These are phyloP conservation scores for Zymoseptoria pseudotritici DNA, from an alignment of 2,329 filamentous ascomycete genomes.

Conservation along the genomic window DNA sequence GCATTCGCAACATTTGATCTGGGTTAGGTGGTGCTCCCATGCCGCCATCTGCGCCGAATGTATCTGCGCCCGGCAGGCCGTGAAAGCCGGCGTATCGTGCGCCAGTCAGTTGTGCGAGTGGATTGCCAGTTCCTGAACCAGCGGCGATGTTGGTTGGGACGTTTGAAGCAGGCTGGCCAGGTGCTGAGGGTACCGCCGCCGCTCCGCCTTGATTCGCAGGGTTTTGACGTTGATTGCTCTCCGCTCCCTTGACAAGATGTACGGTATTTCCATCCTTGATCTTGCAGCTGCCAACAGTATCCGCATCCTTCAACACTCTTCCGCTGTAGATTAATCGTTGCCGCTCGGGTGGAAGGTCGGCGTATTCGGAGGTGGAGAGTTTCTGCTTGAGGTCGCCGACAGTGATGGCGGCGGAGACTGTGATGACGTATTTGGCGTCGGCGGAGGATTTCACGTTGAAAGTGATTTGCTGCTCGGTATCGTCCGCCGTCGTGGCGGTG, in stretches of 20 bases:
- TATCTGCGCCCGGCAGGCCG: conserved; percentile 74
- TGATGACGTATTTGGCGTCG: conserved; percentile 76
- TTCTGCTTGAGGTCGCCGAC: conserved; percentile 85
- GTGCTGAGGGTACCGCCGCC: conserved; percentile 28
- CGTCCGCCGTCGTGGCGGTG: conserved; percentile 43
- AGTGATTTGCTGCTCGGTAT: conserved; percentile 67
- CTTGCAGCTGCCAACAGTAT: conserved; percentile 79
- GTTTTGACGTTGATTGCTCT: conserved; percentile 66
- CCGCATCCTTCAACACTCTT: conserved; percentile 89
- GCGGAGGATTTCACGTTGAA: conserved; percentile 98
- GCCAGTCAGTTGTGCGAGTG: conserved; percentile 81
- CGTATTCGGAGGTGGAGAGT: conserved; percentile 71
- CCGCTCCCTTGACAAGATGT: conserved; percentile 92
- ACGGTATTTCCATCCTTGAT: conserved; percentile 94
- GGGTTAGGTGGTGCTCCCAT: conserved; percentile 83
- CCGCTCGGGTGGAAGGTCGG: conserved; percentile 77
- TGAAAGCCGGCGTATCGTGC: conserved; percentile 90
- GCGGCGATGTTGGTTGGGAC: conserved; percentile 72
- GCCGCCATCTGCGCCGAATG: conserved; percentile 90
- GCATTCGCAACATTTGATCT: conserved; percentile 74
- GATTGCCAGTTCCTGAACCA: conserved; percentile 73
- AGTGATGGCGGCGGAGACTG: conserved; percentile 66
- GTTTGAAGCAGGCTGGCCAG: conserved; percentile 49
- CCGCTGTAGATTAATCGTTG: conserved; percentile 97
- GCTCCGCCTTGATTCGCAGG: conserved; percentile 44